These are phyloP conservation scores for Sarocladium kiliense DNA, from an alignment of 2,329 filamentous ascomycete species.

Conservation along the genomic window DNA sequence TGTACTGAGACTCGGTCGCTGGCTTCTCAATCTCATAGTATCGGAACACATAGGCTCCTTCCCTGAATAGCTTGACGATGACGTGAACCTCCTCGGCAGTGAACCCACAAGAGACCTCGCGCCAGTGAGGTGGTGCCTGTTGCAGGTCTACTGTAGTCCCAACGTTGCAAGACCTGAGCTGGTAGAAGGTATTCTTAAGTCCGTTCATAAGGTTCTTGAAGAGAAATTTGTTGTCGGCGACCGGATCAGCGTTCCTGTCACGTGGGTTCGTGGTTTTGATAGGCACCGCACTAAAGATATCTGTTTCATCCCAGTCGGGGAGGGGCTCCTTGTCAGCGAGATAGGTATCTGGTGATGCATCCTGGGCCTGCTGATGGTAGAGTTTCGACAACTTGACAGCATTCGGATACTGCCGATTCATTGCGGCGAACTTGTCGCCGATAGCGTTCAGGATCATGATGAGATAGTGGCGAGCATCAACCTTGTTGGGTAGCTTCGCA, in stretches of 20 bases:
- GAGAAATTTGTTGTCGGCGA: slow-evolving; percentile 94
- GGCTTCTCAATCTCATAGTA: slow-evolving; percentile 92
- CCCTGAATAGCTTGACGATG: slow-evolving; percentile 93
- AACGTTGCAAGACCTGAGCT: slow-evolving; percentile 85
- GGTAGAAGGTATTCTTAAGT: slow-evolving; percentile 93
- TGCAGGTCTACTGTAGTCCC: slow-evolving; percentile 64
- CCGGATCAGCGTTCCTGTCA: slow-evolving; percentile 83
- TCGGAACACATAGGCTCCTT: slow-evolving; percentile 91
- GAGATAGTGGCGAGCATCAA: slow-evolving; percentile 88
- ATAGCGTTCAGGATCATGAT: slow-evolving; percentile 98
- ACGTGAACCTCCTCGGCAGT: slow-evolving; percentile 96
- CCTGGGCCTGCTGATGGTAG: slow-evolving; percentile 64
- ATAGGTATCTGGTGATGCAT: slow-evolving; percentile 65
- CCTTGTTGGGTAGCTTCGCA: slow-evolving; percentile 86
- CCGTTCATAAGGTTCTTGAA: slow-evolving; percentile 97
- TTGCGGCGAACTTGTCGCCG: slow-evolving; percentile 94
- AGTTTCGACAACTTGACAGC: slow-evolving; percentile 86
- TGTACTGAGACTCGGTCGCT: slow-evolving; percentile 64
- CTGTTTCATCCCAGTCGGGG: slow-evolving; percentile 96
- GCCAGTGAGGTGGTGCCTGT: slow-evolving; percentile 84
- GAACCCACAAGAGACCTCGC: slow-evolving; percentile 93
- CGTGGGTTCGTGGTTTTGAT: slow-evolving; percentile 93
- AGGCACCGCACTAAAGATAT: slow-evolving; percentile 93
- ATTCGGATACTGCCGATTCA: slow-evolving; percentile 95
- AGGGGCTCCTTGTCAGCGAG: slow-evolving; percentile 74